These are phyloP conservation scores for Chytriomyces hyalinus DNA, from an alignment of 192 early-diverging fungal species.

Conservation along the genomic window DNA sequence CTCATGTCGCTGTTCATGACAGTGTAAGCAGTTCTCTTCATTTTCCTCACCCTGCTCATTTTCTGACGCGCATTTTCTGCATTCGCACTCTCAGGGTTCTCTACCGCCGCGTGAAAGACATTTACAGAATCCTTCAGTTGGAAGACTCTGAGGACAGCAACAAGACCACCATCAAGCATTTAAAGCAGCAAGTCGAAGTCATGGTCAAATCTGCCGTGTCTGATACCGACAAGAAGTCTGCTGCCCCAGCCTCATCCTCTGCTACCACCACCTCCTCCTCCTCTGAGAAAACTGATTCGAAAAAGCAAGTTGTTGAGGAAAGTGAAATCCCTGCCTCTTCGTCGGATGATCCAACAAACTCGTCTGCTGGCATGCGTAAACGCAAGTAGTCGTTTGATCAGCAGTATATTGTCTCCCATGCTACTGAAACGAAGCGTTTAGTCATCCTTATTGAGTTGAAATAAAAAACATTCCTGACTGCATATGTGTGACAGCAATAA, in stretches of 20 bases:
- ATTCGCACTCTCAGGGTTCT: slow-evolving; percentile 35
- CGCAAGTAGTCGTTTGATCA: slow-evolving; percentile 20
- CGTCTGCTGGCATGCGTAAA: slow-evolving; percentile 31
- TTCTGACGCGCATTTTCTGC: neutral
- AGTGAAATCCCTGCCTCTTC: slow-evolving; percentile 6
- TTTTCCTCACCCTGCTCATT: neutral
- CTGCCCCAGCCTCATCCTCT: neutral
- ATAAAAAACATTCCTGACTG: too few species aligned
- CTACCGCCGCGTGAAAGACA: slow-evolving; percentile 53
- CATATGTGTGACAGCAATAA: too few species aligned
- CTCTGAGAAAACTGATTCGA: neutral
- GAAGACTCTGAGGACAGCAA: slow-evolving; percentile 25
- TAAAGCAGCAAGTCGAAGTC: slow-evolving; percentile 33
- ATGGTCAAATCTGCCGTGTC: slow-evolving; percentile 22
- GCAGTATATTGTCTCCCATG: too few species aligned
- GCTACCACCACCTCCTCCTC: neutral
- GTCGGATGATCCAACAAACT: neutral
- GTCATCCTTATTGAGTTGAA: too few species aligned
- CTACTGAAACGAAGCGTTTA: too few species aligned
- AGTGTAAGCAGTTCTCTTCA: slow-evolving; percentile 37
- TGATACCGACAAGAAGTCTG: slow-evolving; percentile 27
- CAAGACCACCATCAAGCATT: slow-evolving; percentile 28
- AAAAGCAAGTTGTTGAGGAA: slow-evolving; percentile 11
- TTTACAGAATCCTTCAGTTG: slow-evolving; percentile 45
- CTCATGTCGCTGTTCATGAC: slow-evolving; percentile 59